phyloP scores from a whole-genome alignment of 164 flowering plant species.

The Magnolia officinalis region DNA sequence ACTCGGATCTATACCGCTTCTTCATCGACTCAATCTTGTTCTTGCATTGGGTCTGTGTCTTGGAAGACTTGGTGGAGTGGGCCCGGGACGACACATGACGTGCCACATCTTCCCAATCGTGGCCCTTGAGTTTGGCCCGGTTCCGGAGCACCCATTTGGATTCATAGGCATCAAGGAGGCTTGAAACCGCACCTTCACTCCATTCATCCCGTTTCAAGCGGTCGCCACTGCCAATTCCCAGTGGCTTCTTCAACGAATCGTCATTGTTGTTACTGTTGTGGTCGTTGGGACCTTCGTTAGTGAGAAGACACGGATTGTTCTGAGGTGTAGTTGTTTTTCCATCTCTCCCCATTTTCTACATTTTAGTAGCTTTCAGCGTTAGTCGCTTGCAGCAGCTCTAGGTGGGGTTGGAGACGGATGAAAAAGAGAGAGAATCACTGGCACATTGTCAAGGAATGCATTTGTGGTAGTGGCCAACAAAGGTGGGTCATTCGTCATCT shows the following conservation, averaged over 20 bases:
- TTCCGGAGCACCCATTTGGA: conserved; percentile 79
- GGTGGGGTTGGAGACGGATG: conserved; percentile 9
- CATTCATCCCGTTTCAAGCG: conserved; percentile 81
- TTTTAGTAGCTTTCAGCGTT: neutral
- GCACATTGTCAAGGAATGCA: conserved; percentile 15
- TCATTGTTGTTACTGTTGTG: conserved; percentile 2
- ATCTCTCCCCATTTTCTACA: conserved; percentile 32
- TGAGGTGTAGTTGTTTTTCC: conserved; percentile 38
- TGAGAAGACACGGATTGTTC: neutral
- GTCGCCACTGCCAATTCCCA: conserved; percentile 26
- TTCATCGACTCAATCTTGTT: conserved; percentile 99
- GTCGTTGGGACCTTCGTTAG: neutral
- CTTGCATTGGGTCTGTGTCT: conserved; percentile 95
- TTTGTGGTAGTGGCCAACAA: conserved; percentile 42
- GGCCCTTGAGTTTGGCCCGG: conserved; percentile 94
- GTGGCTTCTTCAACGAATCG: conserved; percentile 27
- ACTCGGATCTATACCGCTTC: conserved; percentile 82
- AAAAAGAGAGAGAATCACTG: conserved; percentile 25
- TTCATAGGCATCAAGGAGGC: conserved; percentile 82
- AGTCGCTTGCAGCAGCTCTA: conserved; percentile 20
- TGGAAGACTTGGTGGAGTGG: conserved; percentile 51
- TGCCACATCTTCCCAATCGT: conserved; percentile 96
- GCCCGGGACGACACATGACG: conserved; percentile 57
- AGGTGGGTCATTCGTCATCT: conserved; percentile 25
- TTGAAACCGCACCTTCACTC: conserved; percentile 93